phyloP scores from a whole-genome alignment of 2,329 filamentous ascomycete species.

The Claviceps arundinis region DNA sequence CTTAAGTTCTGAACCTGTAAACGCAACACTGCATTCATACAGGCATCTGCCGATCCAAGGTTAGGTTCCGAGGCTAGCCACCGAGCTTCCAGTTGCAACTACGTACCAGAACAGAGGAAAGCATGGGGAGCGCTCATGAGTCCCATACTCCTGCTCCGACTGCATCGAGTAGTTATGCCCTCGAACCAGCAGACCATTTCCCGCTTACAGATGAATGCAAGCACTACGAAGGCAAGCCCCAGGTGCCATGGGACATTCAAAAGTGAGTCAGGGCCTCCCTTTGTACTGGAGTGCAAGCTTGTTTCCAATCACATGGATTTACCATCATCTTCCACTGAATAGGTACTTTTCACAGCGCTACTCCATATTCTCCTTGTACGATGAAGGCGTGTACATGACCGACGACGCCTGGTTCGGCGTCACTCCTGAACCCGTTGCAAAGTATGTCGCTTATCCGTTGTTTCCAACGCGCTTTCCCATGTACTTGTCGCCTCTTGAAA shows the following conservation, averaged over 20 bases:
- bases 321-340: not conserved
- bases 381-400: conserved; percentile 81
- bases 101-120: not conserved
- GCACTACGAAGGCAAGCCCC: conserved; percentile 56
- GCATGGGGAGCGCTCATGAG: conserved; percentile 8
- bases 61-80: no score
- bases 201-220: conserved; percentile 51
- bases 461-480: not conserved
- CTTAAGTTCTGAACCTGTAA: no score
- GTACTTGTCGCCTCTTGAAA: not conserved
- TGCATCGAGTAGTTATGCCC: conserved; percentile 12
- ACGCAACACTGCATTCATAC: no score
- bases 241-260: conserved; percentile 73
- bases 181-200: conserved; percentile 31
- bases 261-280: conserved; percentile 45
- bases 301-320: not conserved
- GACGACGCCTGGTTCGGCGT: conserved; percentile 95
- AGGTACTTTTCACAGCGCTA: conserved; percentile 89
- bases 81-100: no score
- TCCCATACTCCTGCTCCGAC: conserved; percentile 7
- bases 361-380: conserved; percentile 75
- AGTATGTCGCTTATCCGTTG: conserved; percentile 34
- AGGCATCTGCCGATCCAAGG: no score
- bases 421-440: conserved; percentile 82
- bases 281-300: not conserved